These are phyloP conservation scores for Thermothelomyces thermophilus DNA, from an alignment of 2,329 filamentous ascomycete species.

Conservation along the genomic window DNA sequence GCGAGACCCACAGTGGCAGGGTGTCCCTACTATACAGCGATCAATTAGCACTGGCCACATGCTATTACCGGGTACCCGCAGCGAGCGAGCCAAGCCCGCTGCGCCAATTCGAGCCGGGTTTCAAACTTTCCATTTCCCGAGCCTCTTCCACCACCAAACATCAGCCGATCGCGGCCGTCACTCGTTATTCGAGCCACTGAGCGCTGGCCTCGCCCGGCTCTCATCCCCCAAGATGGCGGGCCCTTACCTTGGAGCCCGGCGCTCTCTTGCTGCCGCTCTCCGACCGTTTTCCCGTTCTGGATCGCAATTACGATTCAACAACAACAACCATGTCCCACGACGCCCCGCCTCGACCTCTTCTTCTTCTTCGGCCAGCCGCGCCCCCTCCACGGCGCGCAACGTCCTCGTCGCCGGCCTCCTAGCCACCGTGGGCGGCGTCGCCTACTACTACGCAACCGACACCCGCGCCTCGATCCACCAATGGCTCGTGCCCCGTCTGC, in stretches of 20 bases:
- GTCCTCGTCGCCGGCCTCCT: conserved; percentile 37
- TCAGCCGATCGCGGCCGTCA: conserved; percentile 2
- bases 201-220: conserved; percentile 28
- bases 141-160: neutral
- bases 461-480: conserved; percentile 65
- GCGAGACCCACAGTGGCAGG: neutral
- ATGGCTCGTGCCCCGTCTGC: conserved; percentile 57
- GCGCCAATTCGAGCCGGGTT: neutral
- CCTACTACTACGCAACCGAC: conserved; percentile 67
- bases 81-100: neutral
- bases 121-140: conserved; percentile 3
- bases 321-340: conserved; percentile 12
- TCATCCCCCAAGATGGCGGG: conserved; percentile 28
- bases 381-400: conserved; percentile 31
- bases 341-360: conserved; percentile 22
- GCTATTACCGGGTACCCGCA: no score
- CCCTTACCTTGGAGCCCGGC: conserved; percentile 26
- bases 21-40: no score
- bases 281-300: conserved; percentile 19
- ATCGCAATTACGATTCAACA: conserved; percentile 10
- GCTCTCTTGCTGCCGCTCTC: conserved; percentile 22
- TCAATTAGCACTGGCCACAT: neutral
- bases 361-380: conserved; percentile 21
- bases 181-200: conserved; percentile 28
- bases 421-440: conserved; percentile 37